Base-by-base conservation (phyloP, 148 eudicot species). In the Amaranthus palmeri region DNA sequence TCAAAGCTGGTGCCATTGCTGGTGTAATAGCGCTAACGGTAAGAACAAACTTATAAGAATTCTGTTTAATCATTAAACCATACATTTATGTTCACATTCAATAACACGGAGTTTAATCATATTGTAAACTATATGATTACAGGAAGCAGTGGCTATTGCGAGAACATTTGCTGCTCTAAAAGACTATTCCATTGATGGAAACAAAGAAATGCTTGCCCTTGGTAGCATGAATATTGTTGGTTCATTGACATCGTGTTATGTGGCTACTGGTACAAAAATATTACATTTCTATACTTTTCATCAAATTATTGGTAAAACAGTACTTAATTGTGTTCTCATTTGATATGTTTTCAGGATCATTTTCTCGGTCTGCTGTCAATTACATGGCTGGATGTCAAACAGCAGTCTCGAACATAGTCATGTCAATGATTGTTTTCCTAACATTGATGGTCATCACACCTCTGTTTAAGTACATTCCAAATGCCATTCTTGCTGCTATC, bases 101-200 rank as follows among this genome's bases (percentile, higher is more conserved):
- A 25, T 25, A 25, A 25, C 36, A 2, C n/a, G 9, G 4, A 44
- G 47, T 25, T 46, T 46, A 65, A 3, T 1, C 2, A 4, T 42
- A 25, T 8, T 51, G 7, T 7, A 14, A 5, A 42, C 49, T 36
- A 13, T 17, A 48, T 52, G 10, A 25, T 56, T 78, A 25, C 66
- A 92, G 98, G 98, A 93, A 90, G 93, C 96, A 2, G 68, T 85
- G 15, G 98, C 98, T 12, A 90, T 90, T 55, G 98, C 89, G 49
- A 85, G 98, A 81, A 88, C 96, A 60, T 93, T 93, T 80, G 98
- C 98, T 4, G 85, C 88, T 4, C 11, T 88, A 42, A 90, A 91
- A 71, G 96, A 91, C 80, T 93, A 93, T 71, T 79, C 86, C 17
- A 40, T 93, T 45, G 96, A 93, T 70, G 98, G 98, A 58, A 93